Evolutionary conservation across 352 stramenopile genomes (phyloP).

Genomic region (Globisporangium sylvaticum): DNA sequence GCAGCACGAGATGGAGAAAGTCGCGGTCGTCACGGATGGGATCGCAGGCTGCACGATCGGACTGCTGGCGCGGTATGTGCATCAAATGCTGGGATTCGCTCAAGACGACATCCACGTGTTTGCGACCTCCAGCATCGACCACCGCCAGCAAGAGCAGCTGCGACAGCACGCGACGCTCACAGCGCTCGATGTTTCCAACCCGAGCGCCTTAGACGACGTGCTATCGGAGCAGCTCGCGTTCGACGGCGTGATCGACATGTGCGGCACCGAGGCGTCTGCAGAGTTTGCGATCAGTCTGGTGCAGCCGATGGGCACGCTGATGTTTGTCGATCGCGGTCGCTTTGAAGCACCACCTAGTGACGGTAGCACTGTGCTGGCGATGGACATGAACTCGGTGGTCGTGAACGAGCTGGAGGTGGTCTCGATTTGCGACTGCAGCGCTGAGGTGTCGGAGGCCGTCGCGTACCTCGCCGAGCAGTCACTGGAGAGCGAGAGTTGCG

Average conservation of each 20-base stretch:
- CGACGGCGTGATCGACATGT: constrained; percentile 53
- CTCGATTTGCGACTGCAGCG: constrained; percentile 31
- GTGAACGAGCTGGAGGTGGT: constrained; percentile 58
- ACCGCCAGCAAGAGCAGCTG: not conserved
- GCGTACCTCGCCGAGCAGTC: constrained; percentile 36
- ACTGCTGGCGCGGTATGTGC: constrained; percentile 28
- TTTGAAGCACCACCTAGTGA: constrained; percentile 23
- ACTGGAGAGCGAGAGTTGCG: constrained; percentile 7
- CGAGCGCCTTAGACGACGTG: constrained; percentile 18
- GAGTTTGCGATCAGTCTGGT: constrained; percentile 38
- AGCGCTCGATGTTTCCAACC: constrained; percentile 31
- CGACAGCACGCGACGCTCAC: constrained; percentile 23
- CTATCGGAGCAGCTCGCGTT: constrained; percentile 19
- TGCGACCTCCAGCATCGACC: constrained; percentile 8
- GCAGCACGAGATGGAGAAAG: constrained; percentile 15
- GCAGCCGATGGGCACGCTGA: constrained; percentile 42
- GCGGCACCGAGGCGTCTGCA: constrained; percentile 33
- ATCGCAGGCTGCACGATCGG: constrained; percentile 17
- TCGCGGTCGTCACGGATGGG: constrained; percentile 27
- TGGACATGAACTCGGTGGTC: constrained; percentile 73
- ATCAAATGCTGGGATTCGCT: constrained; percentile 21
- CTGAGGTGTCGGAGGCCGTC: constrained; percentile 29
- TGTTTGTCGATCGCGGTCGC: constrained; percentile 32
- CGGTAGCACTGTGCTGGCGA: constrained; percentile 22
- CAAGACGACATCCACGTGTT: constrained; percentile 29